These are phyloP conservation scores for Talaromyces ruber DNA, from an alignment of 495 filamentous ascomycete species.

Conservation along the genomic window DNA sequence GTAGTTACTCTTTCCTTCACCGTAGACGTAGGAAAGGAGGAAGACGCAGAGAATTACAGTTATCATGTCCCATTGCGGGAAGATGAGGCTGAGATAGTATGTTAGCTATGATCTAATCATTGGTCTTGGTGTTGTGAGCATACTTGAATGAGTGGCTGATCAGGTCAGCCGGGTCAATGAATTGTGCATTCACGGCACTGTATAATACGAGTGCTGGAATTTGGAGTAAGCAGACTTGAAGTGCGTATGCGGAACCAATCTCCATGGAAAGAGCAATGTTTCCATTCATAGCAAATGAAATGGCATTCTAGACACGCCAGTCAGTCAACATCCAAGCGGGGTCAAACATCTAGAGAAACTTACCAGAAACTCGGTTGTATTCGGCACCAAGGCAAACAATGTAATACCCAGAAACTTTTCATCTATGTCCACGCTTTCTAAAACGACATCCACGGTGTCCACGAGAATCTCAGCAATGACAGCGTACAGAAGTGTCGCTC, in stretches of 20 bases:
- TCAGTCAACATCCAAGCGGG: background rate
- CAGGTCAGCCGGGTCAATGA: conserved; percentile 48
- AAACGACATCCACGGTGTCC: conserved; percentile 88
- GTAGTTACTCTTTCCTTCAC: conserved; percentile 79
- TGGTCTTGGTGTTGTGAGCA: conserved; percentile 10
- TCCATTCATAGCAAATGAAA: conserved; percentile 99
- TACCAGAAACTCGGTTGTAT: conserved; percentile 96
- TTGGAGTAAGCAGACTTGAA: conserved; percentile 96
- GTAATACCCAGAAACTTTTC: conserved; percentile 98
- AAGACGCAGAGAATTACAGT: conserved; percentile 97
- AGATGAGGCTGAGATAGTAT: conserved; percentile 59
- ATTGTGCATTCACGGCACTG: conserved; percentile 54
- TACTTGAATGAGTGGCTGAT: conserved; percentile 73
- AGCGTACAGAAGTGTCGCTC: conserved; percentile 87
- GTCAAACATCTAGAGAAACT: conserved; percentile 16
- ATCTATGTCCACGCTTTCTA: conserved; percentile 83
- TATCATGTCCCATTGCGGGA: conserved; percentile 99
- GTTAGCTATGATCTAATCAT: conserved; percentile 7
- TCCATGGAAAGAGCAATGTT: conserved; percentile 99
- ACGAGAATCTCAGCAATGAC: conserved; percentile 96
- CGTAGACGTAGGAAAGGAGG: conserved; percentile 93
- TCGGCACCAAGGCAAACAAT: conserved; percentile 92
- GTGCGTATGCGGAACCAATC: conserved; percentile 92
- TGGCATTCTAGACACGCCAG: conserved; percentile 64
- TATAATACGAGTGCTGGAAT: conserved; percentile 90